These are phyloP conservation scores for Globisporangium acanthophoron DNA, from an alignment of 352 stramenopile species.

Conservation along the genomic window DNA sequence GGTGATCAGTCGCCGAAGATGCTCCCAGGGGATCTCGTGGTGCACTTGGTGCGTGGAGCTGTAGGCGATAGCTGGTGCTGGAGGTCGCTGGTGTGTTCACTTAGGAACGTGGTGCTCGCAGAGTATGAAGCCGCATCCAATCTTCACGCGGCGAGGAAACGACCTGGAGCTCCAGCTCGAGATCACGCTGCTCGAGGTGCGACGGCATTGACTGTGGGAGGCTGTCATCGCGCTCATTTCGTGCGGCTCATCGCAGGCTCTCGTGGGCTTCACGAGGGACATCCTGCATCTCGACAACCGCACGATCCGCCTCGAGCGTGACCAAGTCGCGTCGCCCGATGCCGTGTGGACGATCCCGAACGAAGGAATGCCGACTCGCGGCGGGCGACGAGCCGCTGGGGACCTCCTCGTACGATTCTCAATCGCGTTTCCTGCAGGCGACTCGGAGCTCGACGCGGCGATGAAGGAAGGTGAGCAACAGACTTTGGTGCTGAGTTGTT, in stretches of 20 bases:
- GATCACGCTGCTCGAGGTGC: conserved; percentile 87
- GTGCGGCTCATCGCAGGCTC: neutral
- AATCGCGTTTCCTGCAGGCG: neutral
- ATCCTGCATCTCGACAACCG: neutral
- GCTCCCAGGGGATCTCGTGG: neutral
- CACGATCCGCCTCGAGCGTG: neutral
- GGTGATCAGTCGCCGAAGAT: neutral
- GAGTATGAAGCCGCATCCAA: conserved; percentile 29
- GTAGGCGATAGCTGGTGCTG: too few species aligned
- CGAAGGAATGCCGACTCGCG: neutral
- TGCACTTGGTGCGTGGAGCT: neutral
- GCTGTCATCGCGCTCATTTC: neutral
- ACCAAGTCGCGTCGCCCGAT: neutral
- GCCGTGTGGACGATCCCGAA: neutral
- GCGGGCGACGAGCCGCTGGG: too few species aligned
- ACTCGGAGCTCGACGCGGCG: neutral
- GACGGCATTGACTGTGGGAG: too few species aligned
- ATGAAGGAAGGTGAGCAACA: neutral
- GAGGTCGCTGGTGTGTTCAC: neutral
- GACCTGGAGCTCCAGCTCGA: conserved; percentile 89
- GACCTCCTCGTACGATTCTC: neutral
- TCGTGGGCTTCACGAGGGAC: neutral
- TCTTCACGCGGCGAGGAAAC: conserved; percentile 87
- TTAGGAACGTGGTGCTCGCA: neutral
- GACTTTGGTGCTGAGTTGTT: too few species aligned